Conservation (phyloP, 2,329 filamentous ascomycete species). For the Xylariaceae sp. region DNA sequence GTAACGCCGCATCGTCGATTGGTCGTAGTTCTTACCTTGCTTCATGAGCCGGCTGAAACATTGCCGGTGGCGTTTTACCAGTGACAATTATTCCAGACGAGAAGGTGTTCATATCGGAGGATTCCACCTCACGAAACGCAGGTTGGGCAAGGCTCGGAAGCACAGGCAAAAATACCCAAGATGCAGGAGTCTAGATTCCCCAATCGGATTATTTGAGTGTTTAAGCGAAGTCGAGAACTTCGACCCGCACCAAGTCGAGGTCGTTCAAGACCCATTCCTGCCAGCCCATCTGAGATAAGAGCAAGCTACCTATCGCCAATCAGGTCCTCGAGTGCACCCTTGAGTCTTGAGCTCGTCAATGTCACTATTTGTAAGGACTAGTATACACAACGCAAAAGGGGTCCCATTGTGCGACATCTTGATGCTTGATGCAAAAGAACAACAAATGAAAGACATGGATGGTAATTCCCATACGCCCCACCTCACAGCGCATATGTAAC, state of each 20-base stretch:
- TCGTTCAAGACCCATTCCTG: too few relatives aligned
- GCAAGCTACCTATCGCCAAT: too few relatives aligned
- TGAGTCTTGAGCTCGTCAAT: conserved; percentile 2
- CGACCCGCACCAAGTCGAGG: not conserved
- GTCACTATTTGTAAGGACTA: not conserved
- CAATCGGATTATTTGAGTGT: conserved; percentile 2
- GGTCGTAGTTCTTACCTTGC: not conserved
- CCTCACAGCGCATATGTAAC: conserved; percentile 17
- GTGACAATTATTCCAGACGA: not conserved
- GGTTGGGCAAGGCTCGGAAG: conserved; percentile 3
- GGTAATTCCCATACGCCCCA: conserved; percentile 20
- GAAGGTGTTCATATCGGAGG: conserved; percentile 2
- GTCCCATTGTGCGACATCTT: conserved; percentile 8
- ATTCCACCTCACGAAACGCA: not conserved
- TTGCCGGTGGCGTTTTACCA: not conserved
- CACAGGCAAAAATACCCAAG: not conserved
- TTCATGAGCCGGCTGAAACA: conserved; percentile 2
- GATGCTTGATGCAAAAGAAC: conserved; percentile 4
- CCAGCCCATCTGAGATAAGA: too few relatives aligned
- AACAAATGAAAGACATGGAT: conserved; percentile 13
- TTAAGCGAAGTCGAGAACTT: not conserved
- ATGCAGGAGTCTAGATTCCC: conserved; percentile 3
- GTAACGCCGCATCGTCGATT: too few relatives aligned
- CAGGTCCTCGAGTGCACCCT: too few relatives aligned
- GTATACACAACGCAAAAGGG: conserved; percentile 2